Conservation (phyloP, 2,329 filamentous ascomycete species). For the Ceratocystis huliohia region DNA sequence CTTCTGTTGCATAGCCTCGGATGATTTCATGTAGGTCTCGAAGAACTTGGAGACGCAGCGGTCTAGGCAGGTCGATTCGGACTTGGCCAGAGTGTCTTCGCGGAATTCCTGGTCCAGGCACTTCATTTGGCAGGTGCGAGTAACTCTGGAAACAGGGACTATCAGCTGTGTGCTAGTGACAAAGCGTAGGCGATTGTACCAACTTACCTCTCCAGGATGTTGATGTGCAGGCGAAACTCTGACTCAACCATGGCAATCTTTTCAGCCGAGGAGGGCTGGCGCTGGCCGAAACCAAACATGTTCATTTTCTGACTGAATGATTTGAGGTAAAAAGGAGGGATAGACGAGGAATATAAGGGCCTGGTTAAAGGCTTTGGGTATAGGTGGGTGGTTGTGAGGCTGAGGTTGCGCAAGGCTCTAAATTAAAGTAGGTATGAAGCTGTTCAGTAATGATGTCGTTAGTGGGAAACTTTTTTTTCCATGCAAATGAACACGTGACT, state of each 20-base stretch:
- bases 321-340: background rate
- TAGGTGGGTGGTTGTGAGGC: conserved; percentile 11
- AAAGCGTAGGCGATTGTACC: background rate
- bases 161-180: background rate
- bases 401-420: conserved; percentile 11
- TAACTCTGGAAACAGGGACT: conserved; percentile 44
- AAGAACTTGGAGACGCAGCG: conserved; percentile 97
- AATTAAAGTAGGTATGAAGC: conserved; percentile 4
- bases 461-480: conserved; percentile 17
- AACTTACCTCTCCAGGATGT: conserved; percentile 90
- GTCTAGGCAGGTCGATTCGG: conserved; percentile 95
- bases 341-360: conserved; percentile 18
- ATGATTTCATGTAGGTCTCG: conserved; percentile 95
- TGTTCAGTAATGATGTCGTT: conserved; percentile 19
- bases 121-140: conserved; percentile 83
- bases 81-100: conserved; percentile 95
- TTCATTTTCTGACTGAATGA: conserved; percentile 28
- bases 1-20: conserved; percentile 88
- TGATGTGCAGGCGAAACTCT: conserved; percentile 93
- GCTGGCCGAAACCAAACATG: conserved; percentile 41
- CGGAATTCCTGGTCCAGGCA: conserved; percentile 88
- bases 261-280: conserved; percentile 85
- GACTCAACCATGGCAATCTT: conserved; percentile 95
- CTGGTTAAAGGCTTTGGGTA: background rate
- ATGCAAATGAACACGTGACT: conserved; percentile 16